A percentile compares a stretch with the other conserved stretches of the same genome.
Conservation (phyloP, 1,139 yeast species). For the Fermentozyma sake region DNA sequence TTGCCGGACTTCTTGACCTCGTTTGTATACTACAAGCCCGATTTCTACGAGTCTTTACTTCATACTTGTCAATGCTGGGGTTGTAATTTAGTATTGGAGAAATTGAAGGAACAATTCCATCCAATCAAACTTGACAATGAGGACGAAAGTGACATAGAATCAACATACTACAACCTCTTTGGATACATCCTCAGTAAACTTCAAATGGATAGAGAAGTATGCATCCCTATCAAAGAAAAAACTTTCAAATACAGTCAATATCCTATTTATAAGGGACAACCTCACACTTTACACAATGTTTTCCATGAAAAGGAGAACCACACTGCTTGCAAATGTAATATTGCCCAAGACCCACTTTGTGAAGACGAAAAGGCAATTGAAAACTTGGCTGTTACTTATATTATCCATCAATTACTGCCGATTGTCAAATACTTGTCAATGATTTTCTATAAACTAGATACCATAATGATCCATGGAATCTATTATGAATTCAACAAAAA, state of each 20-base stretch:
- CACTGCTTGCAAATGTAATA: conserved; percentile 22
- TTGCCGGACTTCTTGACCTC: conserved; percentile 37
- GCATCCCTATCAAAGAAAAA: conserved; percentile 32
- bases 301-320: conserved; percentile 19
- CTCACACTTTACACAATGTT: conserved; percentile 32
- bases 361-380: conserved; percentile 23
- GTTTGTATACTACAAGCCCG: conserved; percentile 37
- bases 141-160: conserved; percentile 14
- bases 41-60: conserved; percentile 31
- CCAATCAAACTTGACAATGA: conserved; percentile 14
- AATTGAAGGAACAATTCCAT: conserved; percentile 19
- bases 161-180: conserved; percentile 28
- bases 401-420: conserved; percentile 34
- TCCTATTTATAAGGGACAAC: conserved; percentile 37
- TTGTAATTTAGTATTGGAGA: conserved; percentile 26
- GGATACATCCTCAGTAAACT: conserved; percentile 35
- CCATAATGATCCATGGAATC: conserved; percentile 36
- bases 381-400: conserved; percentile 32
- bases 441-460: conserved; percentile 24
- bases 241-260: conserved; percentile 22
- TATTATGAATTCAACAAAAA: conserved; percentile 20
- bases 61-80: conserved; percentile 39
- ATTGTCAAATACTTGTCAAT: conserved; percentile 23
- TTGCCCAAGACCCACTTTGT: conserved; percentile 23
- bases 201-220: conserved; percentile 37